A percentile compares a stretch with the other conserved stretches of the same genome.
Conservation (phyloP, 257 asterid species). For the Echites panduratus region DNA sequence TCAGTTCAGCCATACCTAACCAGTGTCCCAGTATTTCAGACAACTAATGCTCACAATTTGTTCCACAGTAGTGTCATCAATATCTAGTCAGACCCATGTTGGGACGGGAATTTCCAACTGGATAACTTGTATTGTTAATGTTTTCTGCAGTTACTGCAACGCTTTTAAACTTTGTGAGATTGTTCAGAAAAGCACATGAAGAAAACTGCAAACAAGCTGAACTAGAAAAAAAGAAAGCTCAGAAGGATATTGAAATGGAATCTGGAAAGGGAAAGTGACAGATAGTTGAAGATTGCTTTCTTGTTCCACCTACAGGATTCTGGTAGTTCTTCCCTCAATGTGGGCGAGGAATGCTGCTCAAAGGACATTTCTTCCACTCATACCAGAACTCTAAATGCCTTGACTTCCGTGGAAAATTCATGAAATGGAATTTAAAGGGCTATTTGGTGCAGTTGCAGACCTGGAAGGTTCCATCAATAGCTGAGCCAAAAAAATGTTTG, state of each 20-base stretch:
- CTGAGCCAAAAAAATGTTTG: slow-evolving; percentile 19
- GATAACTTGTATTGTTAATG: background rate
- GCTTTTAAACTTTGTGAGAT: slow-evolving; percentile 83
- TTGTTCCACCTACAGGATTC: slow-evolving; percentile 16
- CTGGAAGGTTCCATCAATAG: slow-evolving; percentile 22
- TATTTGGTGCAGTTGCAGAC: slow-evolving; percentile 34
- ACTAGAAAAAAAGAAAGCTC: slow-evolving; percentile 93
- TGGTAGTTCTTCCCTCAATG: slow-evolving; percentile 18
- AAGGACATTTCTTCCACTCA: slow-evolving; percentile 14
- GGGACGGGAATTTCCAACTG: background rate
- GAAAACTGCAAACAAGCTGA: slow-evolving; percentile 94
- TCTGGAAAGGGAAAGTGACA: slow-evolving; percentile 59
- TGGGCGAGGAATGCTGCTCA: slow-evolving; percentile 5
- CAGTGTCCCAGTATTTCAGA: background rate
- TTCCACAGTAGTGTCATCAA: background rate
- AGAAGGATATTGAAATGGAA: slow-evolving; percentile 81
- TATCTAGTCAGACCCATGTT: background rate
- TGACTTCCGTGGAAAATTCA: slow-evolving; percentile 24
- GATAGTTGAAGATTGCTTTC: slow-evolving; percentile 32
- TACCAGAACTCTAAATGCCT: slow-evolving; percentile 26
- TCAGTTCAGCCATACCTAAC: background rate
- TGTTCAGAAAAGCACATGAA: slow-evolving; percentile 88
- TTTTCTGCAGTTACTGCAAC: slow-evolving; percentile 73
- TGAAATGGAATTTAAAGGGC: slow-evolving; percentile 20
- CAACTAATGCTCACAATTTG: background rate